Base-by-base conservation (phyloP, 768 basidiomycete genomes). In the Russula ochroleuca region DNA sequence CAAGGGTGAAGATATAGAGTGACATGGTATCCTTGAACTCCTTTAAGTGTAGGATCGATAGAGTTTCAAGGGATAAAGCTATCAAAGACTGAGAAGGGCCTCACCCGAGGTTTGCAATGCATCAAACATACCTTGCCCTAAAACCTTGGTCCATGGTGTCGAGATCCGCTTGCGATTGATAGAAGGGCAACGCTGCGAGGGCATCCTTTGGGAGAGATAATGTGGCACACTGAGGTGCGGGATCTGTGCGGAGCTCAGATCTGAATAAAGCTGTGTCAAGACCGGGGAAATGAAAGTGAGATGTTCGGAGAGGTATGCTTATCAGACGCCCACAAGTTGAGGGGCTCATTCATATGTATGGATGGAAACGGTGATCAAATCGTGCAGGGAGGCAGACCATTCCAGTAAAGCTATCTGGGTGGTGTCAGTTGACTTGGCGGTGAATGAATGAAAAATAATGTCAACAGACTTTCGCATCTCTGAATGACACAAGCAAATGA, bases 271-370 rank as follows among this genome's bases (percentile, higher is more conserved):
- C 75, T 4, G 86, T 81, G 68, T 92, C 87, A 41, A 88, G 38
- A 61, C 58, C 48, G 19, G 31, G 10, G 23, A 62, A 43, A 63
- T 65, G 62, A 50, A 57, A 38, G 59, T 61, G 47, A 64, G 51
- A 61, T 14, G 25, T 53, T 50, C 41, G 40, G 59, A 59, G 43
- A 43, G 37, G 48, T 21, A 60, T 54, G 41, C 23, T 66, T 35
- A 62, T 51, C 57, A 58, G 59, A 59, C 33, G 53, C 84, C 52
- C 69, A 91, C 87, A 70, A 97, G 81, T 72, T 98, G 94, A 10
- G 91, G 87, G 19, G 94, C 87, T 67, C 96, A 83, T 75, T 99
- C 97, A 72, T 96, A 98, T 8, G 97, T 98, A 72, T 99, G 97
- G 59, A 99, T 89, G 11, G 94, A 97, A 17, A 98, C 88, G 0